These are phyloP conservation scores for Aspergillus ibericus DNA, from an alignment of 2,329 filamentous ascomycete species.

Conservation along the genomic window DNA sequence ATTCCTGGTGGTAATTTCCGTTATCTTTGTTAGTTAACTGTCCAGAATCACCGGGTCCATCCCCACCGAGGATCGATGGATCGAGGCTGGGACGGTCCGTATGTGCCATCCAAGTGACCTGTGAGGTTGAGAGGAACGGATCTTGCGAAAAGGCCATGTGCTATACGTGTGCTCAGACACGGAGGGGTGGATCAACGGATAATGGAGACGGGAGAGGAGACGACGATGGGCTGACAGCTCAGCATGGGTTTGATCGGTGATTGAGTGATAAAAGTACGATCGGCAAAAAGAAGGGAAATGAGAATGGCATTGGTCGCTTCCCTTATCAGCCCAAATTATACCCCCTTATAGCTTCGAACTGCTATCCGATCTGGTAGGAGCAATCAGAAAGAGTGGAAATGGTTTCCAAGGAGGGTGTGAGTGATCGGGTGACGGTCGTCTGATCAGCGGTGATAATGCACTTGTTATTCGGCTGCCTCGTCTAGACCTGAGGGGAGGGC, in stretches of 20 bases:
- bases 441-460: constrained; percentile 1
- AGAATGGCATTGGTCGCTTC: neutral
- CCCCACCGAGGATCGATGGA: neutral
- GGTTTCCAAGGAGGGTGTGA: constrained; percentile 1
- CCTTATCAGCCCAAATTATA: constrained; percentile 2
- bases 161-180: neutral
- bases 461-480: neutral
- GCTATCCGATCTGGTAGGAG: neutral
- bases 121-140: neutral
- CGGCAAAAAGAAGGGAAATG: neutral
- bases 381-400: neutral
- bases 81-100: neutral
- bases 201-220: neutral
- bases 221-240: neutral
- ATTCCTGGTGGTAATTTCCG: neutral
- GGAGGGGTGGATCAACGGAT: neutral
- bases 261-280: constrained; percentile 1
- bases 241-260: neutral
- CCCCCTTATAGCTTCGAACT: neutral
- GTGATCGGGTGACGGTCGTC: constrained; percentile 3
- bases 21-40: neutral
- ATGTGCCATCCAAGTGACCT: neutral
- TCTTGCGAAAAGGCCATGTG: neutral
- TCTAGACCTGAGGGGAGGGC: neutral
- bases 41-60: no score